Base-by-base conservation (phyloP, 1,284 basidiomycete genomes). In the Ceratobasidium papillatum region DNA sequence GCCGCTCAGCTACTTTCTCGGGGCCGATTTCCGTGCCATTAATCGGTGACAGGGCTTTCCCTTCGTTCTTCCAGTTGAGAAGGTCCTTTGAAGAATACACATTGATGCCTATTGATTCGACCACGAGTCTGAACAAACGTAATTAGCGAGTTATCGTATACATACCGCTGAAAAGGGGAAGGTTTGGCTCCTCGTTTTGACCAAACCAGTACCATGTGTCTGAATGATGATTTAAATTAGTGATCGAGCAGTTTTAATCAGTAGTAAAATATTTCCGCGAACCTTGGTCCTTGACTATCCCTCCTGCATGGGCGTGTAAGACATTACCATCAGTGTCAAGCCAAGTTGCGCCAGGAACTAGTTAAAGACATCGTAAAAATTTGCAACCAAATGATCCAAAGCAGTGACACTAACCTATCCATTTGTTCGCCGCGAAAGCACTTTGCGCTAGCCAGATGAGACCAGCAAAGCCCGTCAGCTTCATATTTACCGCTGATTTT, bases 181-280 rank as follows among this genome's bases (percentile, higher is more conserved):
- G 19, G 3, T 54, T 54, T 47, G 43, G 4, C n/a, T 71, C 68
- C 17, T 71, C 68, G 43, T 71, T 59, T 56, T 71, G 68, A 32
- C 68, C 68, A 30, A 71, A 71, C 68, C 68, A 71, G 34, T 71
- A 71, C 68, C 68, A 71, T 36, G 68, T 71, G 47, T 71, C 68
- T 71, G 27, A 47, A 32, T 45, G 5, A 8, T n/a, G 56, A n/a
- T n/a, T n/a, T n/a, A 22, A 22, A 27, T 17, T 8, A n/a, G 27
- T 36, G 41, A 58, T n/a, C 25, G 25, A 22, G 34, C 12, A 34
- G 7, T 32, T 17, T 14, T 32, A 25, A 41, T 8, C 52, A 27
- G 30, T n/a, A 32, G 12, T 5, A 56, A 22, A 17, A 14, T 22
- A 32, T 27, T 54, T 17, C 27, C 19, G 19, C 65, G 38, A 41